Conservation (phyloP, 2,329 filamentous ascomycete species). For the Talaromyces sp. region DNA sequence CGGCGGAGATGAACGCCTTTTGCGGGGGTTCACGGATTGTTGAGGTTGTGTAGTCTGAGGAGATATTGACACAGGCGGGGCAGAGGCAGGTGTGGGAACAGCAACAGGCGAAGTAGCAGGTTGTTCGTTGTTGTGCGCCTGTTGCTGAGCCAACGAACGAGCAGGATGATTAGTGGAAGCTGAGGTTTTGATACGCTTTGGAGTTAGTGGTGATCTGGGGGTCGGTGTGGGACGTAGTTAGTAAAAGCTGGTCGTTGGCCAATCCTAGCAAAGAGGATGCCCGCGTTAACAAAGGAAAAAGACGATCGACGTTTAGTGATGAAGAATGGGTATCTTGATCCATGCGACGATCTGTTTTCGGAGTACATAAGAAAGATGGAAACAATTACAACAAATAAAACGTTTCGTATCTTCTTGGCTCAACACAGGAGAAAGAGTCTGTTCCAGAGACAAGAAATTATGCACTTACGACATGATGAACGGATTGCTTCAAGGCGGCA, state of each 20-base stretch:
- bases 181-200: constrained; percentile 40
- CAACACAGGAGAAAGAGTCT: background rate
- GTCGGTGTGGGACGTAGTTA: constrained; percentile 1
- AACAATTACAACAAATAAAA: background rate
- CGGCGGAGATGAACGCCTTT: constrained; percentile 40
- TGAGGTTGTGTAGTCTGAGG: constrained; percentile 1
- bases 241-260: background rate
- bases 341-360: background rate
- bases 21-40: constrained; percentile 34
- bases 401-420: background rate
- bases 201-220: constrained; percentile 36
- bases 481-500: background rate
- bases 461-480: constrained; percentile 40
- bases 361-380: background rate
- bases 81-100: constrained; percentile 25
- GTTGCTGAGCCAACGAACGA: constrained; percentile 36
- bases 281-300: background rate
- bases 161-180: constrained; percentile 29
- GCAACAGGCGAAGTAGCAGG: constrained; percentile 30
- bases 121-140: constrained; percentile 31
- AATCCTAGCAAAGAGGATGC: background rate
- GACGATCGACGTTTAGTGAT: background rate
- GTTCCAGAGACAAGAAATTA: background rate
- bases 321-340: background rate
- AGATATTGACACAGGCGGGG: constrained; percentile 16